Evolutionary conservation across 345 rosid species (phyloP).

Genomic region (Rhizophora mangle): DNA sequence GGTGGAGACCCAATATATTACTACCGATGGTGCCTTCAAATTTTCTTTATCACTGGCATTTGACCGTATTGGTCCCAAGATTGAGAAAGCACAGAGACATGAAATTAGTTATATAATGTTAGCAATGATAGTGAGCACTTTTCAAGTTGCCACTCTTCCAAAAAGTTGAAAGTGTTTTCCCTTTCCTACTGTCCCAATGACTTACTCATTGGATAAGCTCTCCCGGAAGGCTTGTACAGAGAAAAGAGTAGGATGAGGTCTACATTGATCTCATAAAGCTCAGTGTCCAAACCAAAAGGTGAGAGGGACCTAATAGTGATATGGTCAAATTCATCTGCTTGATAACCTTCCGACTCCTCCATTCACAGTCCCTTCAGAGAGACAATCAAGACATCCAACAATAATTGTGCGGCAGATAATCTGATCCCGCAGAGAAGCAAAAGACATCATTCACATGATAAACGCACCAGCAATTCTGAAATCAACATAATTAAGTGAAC

Average conservation of each 20-base stretch:
- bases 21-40: not conserved
- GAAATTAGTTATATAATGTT: slow-evolving; percentile 11
- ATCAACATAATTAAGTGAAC: not conserved
- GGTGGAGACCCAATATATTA: slow-evolving; percentile 3
- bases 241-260: slow-evolving; percentile 10
- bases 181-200: slow-evolving; percentile 1
- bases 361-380: not conserved
- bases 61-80: not conserved
- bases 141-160: slow-evolving; percentile 8
- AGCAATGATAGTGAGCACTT: slow-evolving; percentile 3
- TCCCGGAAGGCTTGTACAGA: not conserved
- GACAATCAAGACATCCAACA: not conserved
- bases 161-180: slow-evolving; percentile 5
- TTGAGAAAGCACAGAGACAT: slow-evolving; percentile 1
- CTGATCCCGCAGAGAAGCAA: not conserved
- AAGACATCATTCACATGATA: not conserved
- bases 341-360: slow-evolving; percentile 8
- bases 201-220: slow-evolving; percentile 14
- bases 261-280: slow-evolving; percentile 1
- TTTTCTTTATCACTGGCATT: not conserved
- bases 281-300: slow-evolving; percentile 8
- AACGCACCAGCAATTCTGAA: not conserved
- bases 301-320: slow-evolving; percentile 3
- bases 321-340: not conserved
- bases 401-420: not conserved